phyloP scores from a whole-genome alignment of 2,329 filamentous ascomycete species.

The Clonostachys sp. region DNA sequence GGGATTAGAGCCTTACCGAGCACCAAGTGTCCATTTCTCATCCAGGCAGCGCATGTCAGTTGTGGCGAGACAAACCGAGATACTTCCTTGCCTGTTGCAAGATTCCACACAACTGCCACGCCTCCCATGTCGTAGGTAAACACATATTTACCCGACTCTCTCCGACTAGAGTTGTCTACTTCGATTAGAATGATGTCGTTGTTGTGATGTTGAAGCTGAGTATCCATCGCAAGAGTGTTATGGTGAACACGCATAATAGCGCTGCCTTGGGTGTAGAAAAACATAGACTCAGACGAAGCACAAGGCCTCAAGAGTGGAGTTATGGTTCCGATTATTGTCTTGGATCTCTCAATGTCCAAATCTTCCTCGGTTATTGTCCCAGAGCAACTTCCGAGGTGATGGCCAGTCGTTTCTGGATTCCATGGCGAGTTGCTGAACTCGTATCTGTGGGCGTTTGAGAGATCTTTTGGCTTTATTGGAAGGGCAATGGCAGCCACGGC shows the following conservation, averaged over 20 bases:
- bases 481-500: too few relatives aligned
- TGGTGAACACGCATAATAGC: slow-evolving; percentile 86
- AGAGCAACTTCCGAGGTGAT: too few relatives aligned
- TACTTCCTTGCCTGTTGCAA: slow-evolving; percentile 85
- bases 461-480: too few relatives aligned
- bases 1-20: slow-evolving; percentile 63
- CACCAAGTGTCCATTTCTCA: slow-evolving; percentile 93
- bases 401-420: too few relatives aligned
- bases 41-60: slow-evolving; percentile 83
- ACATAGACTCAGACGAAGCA: slow-evolving; percentile 84
- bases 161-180: slow-evolving; percentile 87
- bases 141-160: slow-evolving; percentile 77
- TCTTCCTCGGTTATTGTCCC: too few relatives aligned
- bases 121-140: slow-evolving; percentile 90
- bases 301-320: slow-evolving; percentile 73
- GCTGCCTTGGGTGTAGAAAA: slow-evolving; percentile 82
- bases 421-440: too few relatives aligned
- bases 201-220: slow-evolving; percentile 76
- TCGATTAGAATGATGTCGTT: slow-evolving; percentile 81
- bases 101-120: slow-evolving; percentile 94
- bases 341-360: too few relatives aligned
- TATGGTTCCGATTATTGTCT: slow-evolving; percentile 8
- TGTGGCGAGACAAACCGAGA: slow-evolving; percentile 92
- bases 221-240: slow-evolving; percentile 87
- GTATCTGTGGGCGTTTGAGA: too few relatives aligned